Percentiles rank a stretch among this genome's conserved stretches.
Evolutionary conservation across 257 asterid species (phyloP).

Genomic region (Lycium barbarum): DNA sequence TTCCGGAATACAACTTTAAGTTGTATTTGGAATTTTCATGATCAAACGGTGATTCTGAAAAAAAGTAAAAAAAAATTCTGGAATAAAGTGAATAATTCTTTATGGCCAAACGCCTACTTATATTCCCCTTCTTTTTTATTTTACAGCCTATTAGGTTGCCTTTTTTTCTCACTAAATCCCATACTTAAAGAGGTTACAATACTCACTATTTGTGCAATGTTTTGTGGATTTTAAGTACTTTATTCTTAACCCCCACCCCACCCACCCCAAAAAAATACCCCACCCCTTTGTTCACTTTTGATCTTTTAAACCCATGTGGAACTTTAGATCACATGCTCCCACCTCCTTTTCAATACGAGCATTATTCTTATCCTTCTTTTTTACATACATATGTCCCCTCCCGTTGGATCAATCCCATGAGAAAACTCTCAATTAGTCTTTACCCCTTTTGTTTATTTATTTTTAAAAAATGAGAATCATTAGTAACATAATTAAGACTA

Average conservation of each 20-base stretch:
- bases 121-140: not conserved
- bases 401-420: constrained; percentile 51
- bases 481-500: constrained; percentile 43
- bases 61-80: too few relatives aligned
- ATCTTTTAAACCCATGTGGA: constrained; percentile 44
- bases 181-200: not conserved
- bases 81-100: too few relatives aligned
- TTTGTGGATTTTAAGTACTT: constrained; percentile 34
- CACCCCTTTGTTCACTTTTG: constrained; percentile 24
- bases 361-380: constrained; percentile 57
- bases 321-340: constrained; percentile 71
- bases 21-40: too few relatives aligned
- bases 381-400: constrained; percentile 40
- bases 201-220: constrained; percentile 31
- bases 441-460: not conserved
- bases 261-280: not conserved
- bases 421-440: constrained; percentile 26
- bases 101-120: too few relatives aligned
- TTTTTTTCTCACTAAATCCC: constrained; percentile 28
- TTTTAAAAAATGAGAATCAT: constrained; percentile 36
- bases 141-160: constrained; percentile 28
- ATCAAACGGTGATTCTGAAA: too few relatives aligned
- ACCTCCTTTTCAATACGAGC: constrained; percentile 43
- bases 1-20: too few relatives aligned
- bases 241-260: constrained; percentile 37